A percentile compares a stretch with the other conserved stretches of the same genome.
phyloP scores from a whole-genome alignment of 176 grass and related monocot species.

The Juncus effusus region DNA sequence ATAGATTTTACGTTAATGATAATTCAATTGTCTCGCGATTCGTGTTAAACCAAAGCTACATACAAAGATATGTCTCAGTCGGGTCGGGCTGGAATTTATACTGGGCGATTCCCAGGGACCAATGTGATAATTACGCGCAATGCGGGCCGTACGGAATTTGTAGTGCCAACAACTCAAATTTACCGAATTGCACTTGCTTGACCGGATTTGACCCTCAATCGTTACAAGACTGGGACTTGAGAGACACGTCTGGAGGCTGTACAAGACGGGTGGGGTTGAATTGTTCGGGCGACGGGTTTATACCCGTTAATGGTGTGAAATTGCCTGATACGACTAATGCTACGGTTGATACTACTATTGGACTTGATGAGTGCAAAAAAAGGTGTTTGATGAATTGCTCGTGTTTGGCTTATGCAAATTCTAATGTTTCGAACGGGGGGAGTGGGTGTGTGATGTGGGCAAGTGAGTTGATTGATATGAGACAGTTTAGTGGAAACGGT shows the following conservation, averaged over 20 bases:
- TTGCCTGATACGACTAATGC: slow-evolving; percentile 67
- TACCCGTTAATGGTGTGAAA: slow-evolving; percentile 35
- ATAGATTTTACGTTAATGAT: slow-evolving; percentile 31
- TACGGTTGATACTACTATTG: slow-evolving; percentile 31
- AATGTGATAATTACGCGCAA: slow-evolving; percentile 51
- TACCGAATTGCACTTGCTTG: slow-evolving; percentile 41
- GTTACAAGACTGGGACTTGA: slow-evolving; percentile 45
- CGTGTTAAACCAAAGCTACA: slow-evolving; percentile 43
- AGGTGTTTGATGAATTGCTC: slow-evolving; percentile 69
- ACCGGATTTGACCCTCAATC: slow-evolving; percentile 51
- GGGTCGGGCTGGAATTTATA: slow-evolving; percentile 47
- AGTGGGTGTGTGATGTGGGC: slow-evolving; percentile 68
- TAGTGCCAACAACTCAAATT: slow-evolving; percentile 17
- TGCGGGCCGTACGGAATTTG: slow-evolving; percentile 68
- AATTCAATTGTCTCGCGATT: slow-evolving; percentile 38
- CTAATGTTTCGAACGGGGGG: slow-evolving; percentile 40
- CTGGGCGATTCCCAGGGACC: slow-evolving; percentile 60
- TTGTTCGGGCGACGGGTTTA: slow-evolving; percentile 64
- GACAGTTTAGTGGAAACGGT: slow-evolving; percentile 40
- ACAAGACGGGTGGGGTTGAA: slow-evolving; percentile 36
- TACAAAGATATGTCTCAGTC: slow-evolving; percentile 62
- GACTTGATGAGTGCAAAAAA: slow-evolving; percentile 43
- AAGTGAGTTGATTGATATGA: slow-evolving; percentile 44
- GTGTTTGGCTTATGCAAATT: slow-evolving; percentile 54
- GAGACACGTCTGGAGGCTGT: slow-evolving; percentile 55